These are phyloP conservation scores for Moricandia arvensis DNA, from an alignment of 345 rosid genomes.

Conservation along the genomic window DNA sequence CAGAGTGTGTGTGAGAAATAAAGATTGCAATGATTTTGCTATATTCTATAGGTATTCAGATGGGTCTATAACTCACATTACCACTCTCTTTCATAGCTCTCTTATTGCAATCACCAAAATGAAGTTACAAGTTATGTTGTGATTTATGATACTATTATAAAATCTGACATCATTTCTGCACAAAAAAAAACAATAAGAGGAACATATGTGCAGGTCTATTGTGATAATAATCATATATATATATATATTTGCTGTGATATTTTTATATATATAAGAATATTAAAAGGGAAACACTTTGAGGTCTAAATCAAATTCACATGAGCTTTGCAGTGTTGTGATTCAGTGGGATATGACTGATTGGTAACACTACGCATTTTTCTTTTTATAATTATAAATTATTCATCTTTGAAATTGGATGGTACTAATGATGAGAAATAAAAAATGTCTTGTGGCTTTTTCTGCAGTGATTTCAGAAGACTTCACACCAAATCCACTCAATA, in stretches of 20 bases:
- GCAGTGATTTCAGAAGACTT: constrained; percentile 36
- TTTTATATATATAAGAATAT: not conserved
- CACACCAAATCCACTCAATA: constrained; percentile 38
- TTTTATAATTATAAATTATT: constrained; percentile 10
- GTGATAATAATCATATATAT: constrained; percentile 31
- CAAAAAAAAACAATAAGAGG: not conserved
- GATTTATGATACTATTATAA: not conserved
- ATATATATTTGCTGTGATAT: not conserved
- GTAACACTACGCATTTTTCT: not conserved
- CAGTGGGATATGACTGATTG: constrained; percentile 36
- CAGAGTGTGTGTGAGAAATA: not conserved
- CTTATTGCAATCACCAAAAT: constrained; percentile 5
- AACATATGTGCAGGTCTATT: constrained; percentile 17
- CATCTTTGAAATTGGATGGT: constrained; percentile 36
- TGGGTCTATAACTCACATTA: constrained; percentile 21
- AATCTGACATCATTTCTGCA: constrained; percentile 21
- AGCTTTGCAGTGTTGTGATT: constrained; percentile 32
- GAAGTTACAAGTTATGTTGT: constrained; percentile 22
- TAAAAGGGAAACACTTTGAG: constrained; percentile 18
- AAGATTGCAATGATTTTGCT: constrained; percentile 19
- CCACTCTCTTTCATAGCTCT: constrained; percentile 11
- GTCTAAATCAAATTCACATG: constrained; percentile 33
- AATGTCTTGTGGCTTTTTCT: constrained; percentile 33
- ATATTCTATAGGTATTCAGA: constrained; percentile 33
- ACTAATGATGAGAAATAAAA: constrained; percentile 31